Conservation (phyloP, 257 asterid genomes). For the Euphrasia confusa region DNA sequence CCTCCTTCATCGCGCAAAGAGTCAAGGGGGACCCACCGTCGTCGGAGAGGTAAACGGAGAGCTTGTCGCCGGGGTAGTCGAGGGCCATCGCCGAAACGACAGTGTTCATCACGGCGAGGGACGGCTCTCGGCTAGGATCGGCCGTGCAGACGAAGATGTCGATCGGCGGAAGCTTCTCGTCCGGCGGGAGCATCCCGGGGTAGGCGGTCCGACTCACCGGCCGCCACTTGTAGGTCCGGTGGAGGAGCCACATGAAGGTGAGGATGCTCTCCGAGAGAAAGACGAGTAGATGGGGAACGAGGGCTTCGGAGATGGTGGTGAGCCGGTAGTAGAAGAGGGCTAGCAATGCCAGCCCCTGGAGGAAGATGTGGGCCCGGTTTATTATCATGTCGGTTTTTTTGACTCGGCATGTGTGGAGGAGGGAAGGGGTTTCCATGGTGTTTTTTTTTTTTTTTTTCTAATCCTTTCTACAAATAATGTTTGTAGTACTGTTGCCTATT, state of each 20-base stretch:
- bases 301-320: conserved; percentile 14
- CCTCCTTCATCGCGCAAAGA: conserved; percentile 30
- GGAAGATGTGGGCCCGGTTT: conserved; percentile 29
- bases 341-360: conserved; percentile 30
- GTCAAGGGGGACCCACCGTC: conserved; percentile 41
- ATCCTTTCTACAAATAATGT: too few species aligned
- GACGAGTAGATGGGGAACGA: conserved; percentile 27
- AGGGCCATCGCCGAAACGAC: conserved; percentile 40
- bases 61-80: conserved; percentile 42
- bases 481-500: too few species aligned
- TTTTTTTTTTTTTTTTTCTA: not conserved
- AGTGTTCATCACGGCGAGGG: conserved; percentile 43
- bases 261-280: conserved; percentile 31
- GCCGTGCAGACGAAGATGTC: conserved; percentile 46
- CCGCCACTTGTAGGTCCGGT: conserved; percentile 24
- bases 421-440: conserved; percentile 13
- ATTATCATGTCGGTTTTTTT: conserved; percentile 22
- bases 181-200: conserved; percentile 29
- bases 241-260: conserved; percentile 26
- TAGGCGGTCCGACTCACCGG: conserved; percentile 27
- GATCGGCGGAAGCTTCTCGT: conserved; percentile 28
- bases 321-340: conserved; percentile 36
- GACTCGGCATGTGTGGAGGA: conserved; percentile 27
- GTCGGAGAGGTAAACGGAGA: conserved; percentile 39
- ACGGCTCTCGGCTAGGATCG: conserved; percentile 41